Base-by-base conservation (phyloP, 495 filamentous ascomycete species). In the Collariella sp. region DNA sequence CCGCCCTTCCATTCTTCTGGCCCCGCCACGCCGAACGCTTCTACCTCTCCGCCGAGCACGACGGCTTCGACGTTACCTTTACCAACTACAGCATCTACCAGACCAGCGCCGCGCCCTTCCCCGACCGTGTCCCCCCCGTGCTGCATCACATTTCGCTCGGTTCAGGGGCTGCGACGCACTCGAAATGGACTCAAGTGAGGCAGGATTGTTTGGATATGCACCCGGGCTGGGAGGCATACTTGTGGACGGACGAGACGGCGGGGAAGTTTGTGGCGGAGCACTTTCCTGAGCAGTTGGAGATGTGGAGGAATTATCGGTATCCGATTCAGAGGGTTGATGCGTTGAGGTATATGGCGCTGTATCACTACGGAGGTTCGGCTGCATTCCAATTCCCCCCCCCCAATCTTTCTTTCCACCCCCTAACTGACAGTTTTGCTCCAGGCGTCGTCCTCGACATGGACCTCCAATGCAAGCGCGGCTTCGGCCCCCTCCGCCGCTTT, bases 401-500 rank as follows among this genome's bases (percentile, higher is more conserved):
- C n/a, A n/a, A n/a, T n/a, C n/a, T n/a, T n/a, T n/a, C n/a, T n/a
- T n/a, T n/a, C 11, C 15, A 47, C 11, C 44, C 9, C 1, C 16
- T 18, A 7, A 18, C 46, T 36, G 12, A 38, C 20, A 2, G 0
- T 0, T 2, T 20, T 10, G 2, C 11, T n/a, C 2, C 26, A 67
- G 65, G 65, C 15, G 66, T 68, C 35, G 61, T 74, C 24, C 55
- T 74, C 7, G 71, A 74, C 52, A 71, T 74, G 63, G 71, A 74
- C 44, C 64, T 74, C 18, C 63, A 70, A 36, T 74, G 71, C 62
- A 63, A 61, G 33, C 63, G 71, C 7, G 66, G 61, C 5, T 60
- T 72, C 16, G 71, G 70, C 6, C 70, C 71, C 3, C 59, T 74
- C 9, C 62, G 70, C 4, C 62, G 71, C 6, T 73, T 73, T 52